Evolutionary conservation across 2,329 filamentous ascomycete species (phyloP).

Genomic region (Pseudocercospora fijiensis): DNA sequence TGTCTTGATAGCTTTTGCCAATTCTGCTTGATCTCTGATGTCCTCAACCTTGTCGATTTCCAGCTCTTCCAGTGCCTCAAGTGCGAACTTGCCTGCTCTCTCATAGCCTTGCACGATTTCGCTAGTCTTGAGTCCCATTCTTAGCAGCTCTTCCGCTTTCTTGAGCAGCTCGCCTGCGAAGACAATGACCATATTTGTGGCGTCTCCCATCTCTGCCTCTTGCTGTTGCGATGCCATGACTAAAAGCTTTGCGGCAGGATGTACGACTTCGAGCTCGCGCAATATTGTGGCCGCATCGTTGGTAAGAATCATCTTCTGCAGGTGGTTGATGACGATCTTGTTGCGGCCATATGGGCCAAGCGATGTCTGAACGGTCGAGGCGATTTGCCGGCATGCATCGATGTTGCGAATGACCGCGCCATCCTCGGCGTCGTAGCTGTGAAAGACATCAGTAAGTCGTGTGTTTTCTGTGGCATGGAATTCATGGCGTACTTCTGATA

Average conservation of each 20-base stretch:
- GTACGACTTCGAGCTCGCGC: conserved; percentile 94
- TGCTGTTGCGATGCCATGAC: conserved; percentile 99
- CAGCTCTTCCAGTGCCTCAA: conserved; percentile 77
- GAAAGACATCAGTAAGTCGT: conserved; percentile 34
- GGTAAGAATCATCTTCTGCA: conserved; percentile 99
- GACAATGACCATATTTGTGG: conserved; percentile 94
- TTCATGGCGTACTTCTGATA: conserved; percentile 79
- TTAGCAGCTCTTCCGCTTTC: conserved; percentile 93
- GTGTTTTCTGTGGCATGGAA: conserved; percentile 20
- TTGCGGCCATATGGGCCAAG: conserved; percentile 96
- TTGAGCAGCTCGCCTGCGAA: conserved; percentile 91
- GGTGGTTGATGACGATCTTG: conserved; percentile 99
- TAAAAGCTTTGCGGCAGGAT: conserved; percentile 93
- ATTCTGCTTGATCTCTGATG: conserved; percentile 73
- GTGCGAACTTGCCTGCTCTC: conserved; percentile 83
- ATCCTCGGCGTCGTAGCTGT: conserved; percentile 97
- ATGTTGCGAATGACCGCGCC: conserved; percentile 97
- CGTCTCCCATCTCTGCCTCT: conserved; percentile 98
- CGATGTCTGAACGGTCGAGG: conserved; percentile 93
- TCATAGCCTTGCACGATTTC: conserved; percentile 97
- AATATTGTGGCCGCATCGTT: conserved; percentile 97
- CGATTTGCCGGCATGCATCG: conserved; percentile 94
- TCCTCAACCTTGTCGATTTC: conserved; percentile 88
- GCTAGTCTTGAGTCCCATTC: conserved; percentile 97
- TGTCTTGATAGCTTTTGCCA: conserved; percentile 92